Conservation (phyloP, 805 yeast species). For the Metahyphopichia silvanorum region DNA sequence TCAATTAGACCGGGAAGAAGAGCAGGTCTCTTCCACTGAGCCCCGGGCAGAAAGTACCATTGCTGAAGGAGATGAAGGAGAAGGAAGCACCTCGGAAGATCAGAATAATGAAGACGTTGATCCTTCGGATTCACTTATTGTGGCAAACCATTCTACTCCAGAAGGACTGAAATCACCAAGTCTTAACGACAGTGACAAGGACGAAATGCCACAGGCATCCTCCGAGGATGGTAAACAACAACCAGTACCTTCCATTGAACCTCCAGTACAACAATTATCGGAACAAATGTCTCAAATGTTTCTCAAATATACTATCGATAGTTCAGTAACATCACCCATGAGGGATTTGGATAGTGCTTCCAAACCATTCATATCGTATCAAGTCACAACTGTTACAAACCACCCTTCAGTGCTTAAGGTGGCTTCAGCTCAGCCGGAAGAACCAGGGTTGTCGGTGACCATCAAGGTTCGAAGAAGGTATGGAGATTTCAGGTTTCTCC, state of each 20-base stretch:
- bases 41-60: constrained; percentile 1
- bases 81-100: constrained; percentile 7
- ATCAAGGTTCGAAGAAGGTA: constrained; percentile 71
- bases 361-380: constrained; percentile 72
- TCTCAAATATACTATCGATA: constrained; percentile 14
- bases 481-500: constrained; percentile 79
- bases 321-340: constrained; percentile 56
- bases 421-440: constrained; percentile 12
- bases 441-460: constrained; percentile 20
- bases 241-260: background rate
- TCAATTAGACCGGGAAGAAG: constrained; percentile 53
- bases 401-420: constrained; percentile 51
- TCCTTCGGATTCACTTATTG: constrained; percentile 8
- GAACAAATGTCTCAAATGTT: constrained; percentile 7
- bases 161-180: background rate
- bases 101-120: constrained; percentile 4
- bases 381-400: constrained; percentile 60
- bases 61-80: constrained; percentile 1
- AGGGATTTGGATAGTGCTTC: constrained; percentile 68
- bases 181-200: background rate
- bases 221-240: too few species aligned
- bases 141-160: constrained; percentile 2
- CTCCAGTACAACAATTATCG: background rate
- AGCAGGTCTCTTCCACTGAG: background rate
- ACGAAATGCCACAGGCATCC: background rate